These are phyloP conservation scores for Pezicula radicicola DNA, from an alignment of 2,329 filamentous ascomycete species.

Conservation along the genomic window DNA sequence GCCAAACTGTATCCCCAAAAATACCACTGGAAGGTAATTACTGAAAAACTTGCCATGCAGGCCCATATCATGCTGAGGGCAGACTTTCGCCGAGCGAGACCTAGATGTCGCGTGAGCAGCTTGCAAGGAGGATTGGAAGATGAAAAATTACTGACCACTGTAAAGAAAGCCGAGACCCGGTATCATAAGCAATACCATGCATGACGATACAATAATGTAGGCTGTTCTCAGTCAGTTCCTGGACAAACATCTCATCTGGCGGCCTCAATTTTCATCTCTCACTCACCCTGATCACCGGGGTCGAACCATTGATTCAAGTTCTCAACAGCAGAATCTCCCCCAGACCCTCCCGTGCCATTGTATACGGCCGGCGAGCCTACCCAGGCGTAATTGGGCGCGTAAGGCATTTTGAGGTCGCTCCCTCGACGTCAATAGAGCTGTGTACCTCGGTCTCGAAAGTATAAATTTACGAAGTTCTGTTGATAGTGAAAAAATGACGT, in stretches of 20 bases:
- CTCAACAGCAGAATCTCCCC: constrained; percentile 53
- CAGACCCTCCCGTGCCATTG: constrained; percentile 52
- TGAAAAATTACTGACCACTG: constrained; percentile 14
- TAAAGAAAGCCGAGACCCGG: constrained; percentile 97
- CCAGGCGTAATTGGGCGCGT: constrained; percentile 44
- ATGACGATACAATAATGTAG: constrained; percentile 85
- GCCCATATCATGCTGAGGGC: constrained; percentile 97
- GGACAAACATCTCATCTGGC: background rate
- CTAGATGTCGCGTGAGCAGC: constrained; percentile 47
- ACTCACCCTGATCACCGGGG: constrained; percentile 68
- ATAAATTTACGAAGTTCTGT: no score
- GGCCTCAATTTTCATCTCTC: background rate
- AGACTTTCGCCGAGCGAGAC: constrained; percentile 95
- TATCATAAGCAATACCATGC: constrained; percentile 95
- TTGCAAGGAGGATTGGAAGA: background rate
- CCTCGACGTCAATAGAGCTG: background rate
- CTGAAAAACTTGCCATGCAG: constrained; percentile 87
- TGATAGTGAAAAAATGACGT: no score
- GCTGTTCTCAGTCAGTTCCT: constrained; percentile 38
- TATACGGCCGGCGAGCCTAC: constrained; percentile 55
- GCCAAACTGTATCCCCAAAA: constrained; percentile 98
- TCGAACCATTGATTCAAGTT: constrained; percentile 97
- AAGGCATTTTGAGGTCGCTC: constrained; percentile 7
- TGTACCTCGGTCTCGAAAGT: background rate
- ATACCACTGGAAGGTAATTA: constrained; percentile 98